Conservation (phyloP, 2,329 filamentous ascomycete species). For the Penicillium sp. region DNA sequence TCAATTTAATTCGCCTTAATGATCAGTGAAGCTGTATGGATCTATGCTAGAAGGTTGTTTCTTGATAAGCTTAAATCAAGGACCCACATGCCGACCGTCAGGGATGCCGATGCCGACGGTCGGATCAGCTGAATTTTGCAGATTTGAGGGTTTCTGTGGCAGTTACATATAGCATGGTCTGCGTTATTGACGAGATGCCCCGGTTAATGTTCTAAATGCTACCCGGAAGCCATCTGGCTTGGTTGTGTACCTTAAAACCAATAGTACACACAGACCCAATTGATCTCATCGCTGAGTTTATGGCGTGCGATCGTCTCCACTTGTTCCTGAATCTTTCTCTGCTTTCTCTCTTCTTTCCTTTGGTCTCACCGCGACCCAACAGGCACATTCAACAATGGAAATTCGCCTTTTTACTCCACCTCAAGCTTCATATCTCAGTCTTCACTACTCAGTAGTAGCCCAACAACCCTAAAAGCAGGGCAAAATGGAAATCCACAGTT, state of each 20-base stretch:
- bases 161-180: too few species aligned
- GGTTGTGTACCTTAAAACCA: background rate
- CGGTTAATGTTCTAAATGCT: too few species aligned
- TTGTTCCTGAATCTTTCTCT: background rate
- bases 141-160: background rate
- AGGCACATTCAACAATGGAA: background rate
- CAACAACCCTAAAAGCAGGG: background rate
- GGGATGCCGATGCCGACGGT: background rate
- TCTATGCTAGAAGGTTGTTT: too few species aligned
- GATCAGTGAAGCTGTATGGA: too few species aligned
- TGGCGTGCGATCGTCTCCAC: conserved; percentile 6
- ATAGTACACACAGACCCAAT: conserved; percentile 1
- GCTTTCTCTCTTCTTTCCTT: background rate
- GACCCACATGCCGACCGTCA: background rate
- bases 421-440: background rate
- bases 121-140: background rate
- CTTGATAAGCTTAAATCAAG: background rate
- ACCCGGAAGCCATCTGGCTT: too few species aligned
- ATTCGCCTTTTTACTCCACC: too few species aligned
- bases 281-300: conserved; percentile 4
- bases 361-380: background rate
- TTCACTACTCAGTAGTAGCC: background rate
- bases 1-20: too few species aligned
- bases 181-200: too few species aligned
- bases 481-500: background rate